A percentile compares a stretch with the other conserved stretches of the same genome.
phyloP scores from a whole-genome alignment of 768 basidiomycete species.

The Collybia sordida region DNA sequence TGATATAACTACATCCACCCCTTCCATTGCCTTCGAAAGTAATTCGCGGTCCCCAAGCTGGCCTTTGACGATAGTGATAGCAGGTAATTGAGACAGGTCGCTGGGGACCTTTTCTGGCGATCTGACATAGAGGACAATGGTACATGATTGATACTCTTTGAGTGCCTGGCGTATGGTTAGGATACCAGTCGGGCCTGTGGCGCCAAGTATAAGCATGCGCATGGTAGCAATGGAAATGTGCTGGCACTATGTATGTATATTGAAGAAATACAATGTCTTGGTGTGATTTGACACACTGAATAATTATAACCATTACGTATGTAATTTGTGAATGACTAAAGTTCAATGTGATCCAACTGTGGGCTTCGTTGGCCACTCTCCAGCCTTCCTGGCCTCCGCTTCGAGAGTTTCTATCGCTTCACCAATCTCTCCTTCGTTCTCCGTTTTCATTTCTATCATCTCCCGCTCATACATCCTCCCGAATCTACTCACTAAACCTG shows the following conservation, averaged over 20 bases:
- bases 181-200: slow-evolving; percentile 61
- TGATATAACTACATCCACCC: slow-evolving; percentile 63
- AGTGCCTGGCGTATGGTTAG: slow-evolving; percentile 58
- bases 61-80: slow-evolving; percentile 53
- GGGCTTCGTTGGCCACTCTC: slow-evolving; percentile 38
- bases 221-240: slow-evolving; percentile 8
- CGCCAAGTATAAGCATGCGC: slow-evolving; percentile 69
- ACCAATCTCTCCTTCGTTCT: slow-evolving; percentile 45
- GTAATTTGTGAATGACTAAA: background rate
- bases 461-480: slow-evolving; percentile 48
- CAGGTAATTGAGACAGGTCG: slow-evolving; percentile 41
- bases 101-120: slow-evolving; percentile 62
- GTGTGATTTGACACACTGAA: too few relatives aligned
- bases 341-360: slow-evolving; percentile 3
- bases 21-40: slow-evolving; percentile 52
- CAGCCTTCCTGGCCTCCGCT: slow-evolving; percentile 38
- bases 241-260: too few relatives aligned
- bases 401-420: slow-evolving; percentile 48
- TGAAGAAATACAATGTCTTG: too few relatives aligned
- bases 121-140: slow-evolving; percentile 62
- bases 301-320: too few relatives aligned
- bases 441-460: slow-evolving; percentile 41
- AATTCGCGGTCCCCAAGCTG: slow-evolving; percentile 50
- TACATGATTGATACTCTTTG: slow-evolving; percentile 30
- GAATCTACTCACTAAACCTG: slow-evolving; percentile 48